Evolutionary conservation across 768 basidiomycete genomes (phyloP).

Genomic region (Leccinum olivaceopallidum): DNA sequence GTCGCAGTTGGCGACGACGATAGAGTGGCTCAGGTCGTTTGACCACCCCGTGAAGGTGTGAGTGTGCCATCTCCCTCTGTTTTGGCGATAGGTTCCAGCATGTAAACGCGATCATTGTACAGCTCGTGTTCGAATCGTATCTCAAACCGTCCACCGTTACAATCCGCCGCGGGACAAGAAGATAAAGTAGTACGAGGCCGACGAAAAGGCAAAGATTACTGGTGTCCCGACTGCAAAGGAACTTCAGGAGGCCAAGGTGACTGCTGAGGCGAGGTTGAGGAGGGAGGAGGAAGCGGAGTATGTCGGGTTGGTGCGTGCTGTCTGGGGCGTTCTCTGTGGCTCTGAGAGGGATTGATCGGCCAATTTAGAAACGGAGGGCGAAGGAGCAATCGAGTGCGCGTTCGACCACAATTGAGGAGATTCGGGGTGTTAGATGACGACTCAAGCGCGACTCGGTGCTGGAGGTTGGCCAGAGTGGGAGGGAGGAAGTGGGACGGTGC

Average conservation of each 20-base stretch:
- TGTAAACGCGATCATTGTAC: conserved; percentile 37
- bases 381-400: conserved; percentile 36
- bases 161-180: conserved; percentile 77
- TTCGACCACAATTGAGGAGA: conserved; percentile 21
- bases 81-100: too few relatives aligned
- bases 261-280: conserved; percentile 60
- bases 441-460: too few relatives aligned
- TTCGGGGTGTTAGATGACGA: too few relatives aligned
- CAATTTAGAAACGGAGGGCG: conserved; percentile 60
- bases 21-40: too few relatives aligned
- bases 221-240: conserved; percentile 84
- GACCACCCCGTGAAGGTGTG: too few relatives aligned
- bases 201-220: conserved; percentile 67
- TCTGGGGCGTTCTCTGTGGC: background rate
- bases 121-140: conserved; percentile 74
- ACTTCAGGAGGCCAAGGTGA: conserved; percentile 67
- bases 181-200: conserved; percentile 67
- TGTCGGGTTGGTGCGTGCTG: conserved; percentile 58
- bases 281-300: conserved; percentile 72
- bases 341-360: conserved; percentile 15
- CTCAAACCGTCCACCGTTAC: conserved; percentile 52
- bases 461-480: too few relatives aligned
- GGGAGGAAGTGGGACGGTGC: too few relatives aligned
- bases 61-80: too few relatives aligned
- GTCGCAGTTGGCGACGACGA: too few relatives aligned